Base-by-base conservation (phyloP, 2,329 filamentous ascomycete species). In the Trichoderma lentiforme region DNA sequence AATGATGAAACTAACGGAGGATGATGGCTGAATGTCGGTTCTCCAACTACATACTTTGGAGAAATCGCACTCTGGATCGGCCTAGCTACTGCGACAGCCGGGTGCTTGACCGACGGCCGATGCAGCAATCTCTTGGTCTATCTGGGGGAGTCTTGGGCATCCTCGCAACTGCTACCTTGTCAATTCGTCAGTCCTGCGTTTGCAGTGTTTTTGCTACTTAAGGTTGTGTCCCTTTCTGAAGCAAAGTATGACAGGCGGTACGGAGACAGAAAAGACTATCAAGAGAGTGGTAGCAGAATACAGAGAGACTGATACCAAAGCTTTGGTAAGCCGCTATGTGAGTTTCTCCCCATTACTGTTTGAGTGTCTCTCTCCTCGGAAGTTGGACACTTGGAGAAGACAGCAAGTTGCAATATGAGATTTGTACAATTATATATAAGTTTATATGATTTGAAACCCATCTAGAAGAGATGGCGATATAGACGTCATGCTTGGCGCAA, bases 41-140 rank as follows among this genome's bases (percentile, higher is more conserved):
- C 79, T 91, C 91, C 0, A 91, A 93, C 77, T 93, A 93, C 82
- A 91, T 93, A 93, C 82, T 91, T 93, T 78, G 91, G 91, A n/a
- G 91, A 93, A 79, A 86, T 84, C 32, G 90, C 88, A 12, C 82
- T 93, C 36, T 93, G 90, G 91, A 89, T 87, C 0, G 91, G 91
- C 1, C 87, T 93, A 72, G 89, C 90, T 0, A 86, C 88, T 6
- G 81, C 84, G 1, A 85, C 88, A 0, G 88, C 86, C 0, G 89
- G 90, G 82, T 89, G 1, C 81, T 93, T 63, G 79, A 86, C 1
- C 82, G 83, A 15, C 81, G 80, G n/a, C 84, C 87, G 0, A 87
- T 87, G 2, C 88, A 89, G 78, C 76, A 83, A 2, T 89, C 86
- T 0, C 84, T 92, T 76, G 89, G 89, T 0, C 76, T 91, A 47